phyloP scores from a whole-genome alignment of 177 flowering plant species.

The Telopea speciosissima region DNA sequence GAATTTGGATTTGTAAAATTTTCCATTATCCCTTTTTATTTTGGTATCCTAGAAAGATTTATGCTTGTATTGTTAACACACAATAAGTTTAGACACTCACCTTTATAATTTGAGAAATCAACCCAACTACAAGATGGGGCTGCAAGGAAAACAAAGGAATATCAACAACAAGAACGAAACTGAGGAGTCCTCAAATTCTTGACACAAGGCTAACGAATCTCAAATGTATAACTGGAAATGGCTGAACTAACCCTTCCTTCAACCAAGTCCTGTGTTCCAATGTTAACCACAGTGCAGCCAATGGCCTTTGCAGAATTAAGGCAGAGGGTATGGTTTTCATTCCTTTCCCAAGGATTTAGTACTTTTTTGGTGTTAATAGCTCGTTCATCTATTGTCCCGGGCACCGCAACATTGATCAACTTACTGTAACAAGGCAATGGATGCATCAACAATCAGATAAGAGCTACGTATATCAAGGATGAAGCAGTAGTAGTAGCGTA shows the following conservation, averaged over 20 bases:
- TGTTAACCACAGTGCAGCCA: conserved; percentile 94
- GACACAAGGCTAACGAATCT: not conserved
- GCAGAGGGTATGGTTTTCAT: conserved; percentile 92
- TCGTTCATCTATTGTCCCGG: conserved; percentile 92
- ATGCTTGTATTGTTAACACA: not conserved
- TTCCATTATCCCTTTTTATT: not conserved
- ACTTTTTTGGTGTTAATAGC: conserved; percentile 80
- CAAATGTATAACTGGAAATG: not conserved
- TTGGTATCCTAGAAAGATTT: no score
- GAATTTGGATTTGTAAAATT: not conserved
- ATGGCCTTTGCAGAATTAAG: conserved; percentile 96
- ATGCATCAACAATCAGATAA: conserved; percentile 13
- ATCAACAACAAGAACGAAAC: not conserved
- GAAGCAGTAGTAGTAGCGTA: not conserved
- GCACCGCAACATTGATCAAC: conserved; percentile 90
- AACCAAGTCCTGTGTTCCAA: conserved; percentile 82
- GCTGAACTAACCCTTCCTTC: conserved; percentile 74
- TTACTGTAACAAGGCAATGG: conserved; percentile 47
- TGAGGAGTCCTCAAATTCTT: not conserved
- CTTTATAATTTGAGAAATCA: conserved; percentile 94
- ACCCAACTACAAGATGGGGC: conserved; percentile 82
- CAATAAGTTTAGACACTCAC: conserved; percentile 23
- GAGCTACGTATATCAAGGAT: not conserved
- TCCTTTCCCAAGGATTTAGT: conserved; percentile 94
- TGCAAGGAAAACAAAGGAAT: conserved; percentile 29